phyloP scores from a whole-genome alignment of 2,329 filamentous ascomycete species.

The Phyllosticta paracitricarpa region DNA sequence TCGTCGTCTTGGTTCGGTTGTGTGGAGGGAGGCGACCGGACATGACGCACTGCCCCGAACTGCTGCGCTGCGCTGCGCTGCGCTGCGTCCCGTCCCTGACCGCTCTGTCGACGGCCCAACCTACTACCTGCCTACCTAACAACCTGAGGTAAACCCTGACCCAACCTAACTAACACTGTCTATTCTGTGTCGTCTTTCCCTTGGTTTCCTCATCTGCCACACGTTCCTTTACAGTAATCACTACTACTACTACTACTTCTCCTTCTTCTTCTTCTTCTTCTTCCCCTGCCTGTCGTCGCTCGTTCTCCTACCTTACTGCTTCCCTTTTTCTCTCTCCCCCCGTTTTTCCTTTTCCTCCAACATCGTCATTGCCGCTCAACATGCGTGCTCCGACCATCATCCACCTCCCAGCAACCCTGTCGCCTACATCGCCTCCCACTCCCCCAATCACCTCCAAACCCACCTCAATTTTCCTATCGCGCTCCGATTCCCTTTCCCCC shows the following conservation, averaged over 20 bases:
- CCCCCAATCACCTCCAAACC: not conserved
- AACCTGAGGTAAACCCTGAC: not conserved
- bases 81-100: not conserved
- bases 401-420: not conserved
- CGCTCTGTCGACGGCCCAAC: not conserved
- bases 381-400: not conserved
- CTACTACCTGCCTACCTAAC: too few species aligned
- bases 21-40: not conserved
- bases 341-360: not conserved
- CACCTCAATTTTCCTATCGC: not conserved
- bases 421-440: not conserved
- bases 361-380: not conserved
- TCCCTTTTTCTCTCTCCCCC: not conserved
- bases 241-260: not conserved
- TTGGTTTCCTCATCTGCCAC: not conserved
- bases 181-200: not conserved
- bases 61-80: not conserved
- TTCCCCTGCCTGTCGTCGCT: not conserved
- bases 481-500: not conserved
- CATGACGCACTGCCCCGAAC: not conserved
- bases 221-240: not conserved
- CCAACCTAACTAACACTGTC: not conserved
- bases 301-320: not conserved
- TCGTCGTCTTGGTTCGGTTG: not conserved
- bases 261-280: not conserved